Evolutionary conservation across 768 basidiomycete genomes (phyloP).

Genomic region (Kwoniella pini): DNA sequence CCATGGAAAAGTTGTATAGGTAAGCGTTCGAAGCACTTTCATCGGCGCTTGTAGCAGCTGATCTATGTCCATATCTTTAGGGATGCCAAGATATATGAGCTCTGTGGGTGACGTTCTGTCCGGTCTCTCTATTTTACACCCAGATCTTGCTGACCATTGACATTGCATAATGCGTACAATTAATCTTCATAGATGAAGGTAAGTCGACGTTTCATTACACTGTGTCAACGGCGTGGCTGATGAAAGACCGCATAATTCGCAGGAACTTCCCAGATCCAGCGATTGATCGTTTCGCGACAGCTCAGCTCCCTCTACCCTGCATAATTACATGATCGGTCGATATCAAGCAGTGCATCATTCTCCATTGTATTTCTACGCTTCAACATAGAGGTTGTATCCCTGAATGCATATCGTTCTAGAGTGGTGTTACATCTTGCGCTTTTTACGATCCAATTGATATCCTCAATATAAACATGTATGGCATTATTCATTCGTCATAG

Average conservation of each 20-base stretch:
- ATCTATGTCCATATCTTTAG: neutral
- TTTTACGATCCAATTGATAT: too few species aligned
- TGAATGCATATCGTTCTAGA: too few species aligned
- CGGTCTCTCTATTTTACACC: too few species aligned
- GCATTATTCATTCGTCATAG: too few species aligned
- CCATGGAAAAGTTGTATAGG: slow-evolving; percentile 55
- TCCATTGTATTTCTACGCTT: neutral
- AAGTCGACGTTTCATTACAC: neutral
- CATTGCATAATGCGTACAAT: too few species aligned
- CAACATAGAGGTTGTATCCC: neutral
- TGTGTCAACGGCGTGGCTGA: neutral
- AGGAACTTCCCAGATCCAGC: slow-evolving; percentile 52
- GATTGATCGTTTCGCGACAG: slow-evolving; percentile 54
- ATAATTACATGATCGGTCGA: slow-evolving; percentile 3
- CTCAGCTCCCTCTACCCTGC: slow-evolving; percentile 49
- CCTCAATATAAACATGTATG: too few species aligned
- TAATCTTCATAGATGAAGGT: slow-evolving; percentile 41
- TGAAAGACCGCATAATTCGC: neutral
- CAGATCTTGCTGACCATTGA: too few species aligned
- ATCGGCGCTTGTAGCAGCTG: neutral
- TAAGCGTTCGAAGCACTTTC: neutral
- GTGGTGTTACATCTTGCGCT: too few species aligned
- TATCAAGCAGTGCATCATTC: neutral
- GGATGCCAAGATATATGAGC: slow-evolving; percentile 55
- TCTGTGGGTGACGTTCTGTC: too few species aligned